phyloP scores from a whole-genome alignment of 2,329 filamentous ascomycete species.

The Didymella exigua region DNA sequence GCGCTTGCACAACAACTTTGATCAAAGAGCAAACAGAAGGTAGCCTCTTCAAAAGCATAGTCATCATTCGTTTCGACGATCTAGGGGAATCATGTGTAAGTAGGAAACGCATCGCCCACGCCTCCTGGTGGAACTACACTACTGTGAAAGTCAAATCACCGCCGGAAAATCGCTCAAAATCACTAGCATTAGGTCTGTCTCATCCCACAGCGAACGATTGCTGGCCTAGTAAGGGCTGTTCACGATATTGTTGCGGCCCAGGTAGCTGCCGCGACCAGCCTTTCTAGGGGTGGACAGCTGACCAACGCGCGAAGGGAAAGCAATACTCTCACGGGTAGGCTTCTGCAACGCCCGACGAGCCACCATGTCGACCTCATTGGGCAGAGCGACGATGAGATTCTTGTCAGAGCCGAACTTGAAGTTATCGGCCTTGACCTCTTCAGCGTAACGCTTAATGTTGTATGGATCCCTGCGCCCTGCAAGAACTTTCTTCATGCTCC shows the following conservation, averaged over 20 bases:
- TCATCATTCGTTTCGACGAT: conserved; percentile 11
- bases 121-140: background rate
- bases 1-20: background rate
- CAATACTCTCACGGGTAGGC: conserved; percentile 92
- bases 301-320: conserved; percentile 60
- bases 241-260: conserved; percentile 83
- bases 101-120: conserved; percentile 2
- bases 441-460: conserved; percentile 92
- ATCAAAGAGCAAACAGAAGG: too few species aligned
- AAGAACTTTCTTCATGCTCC: conserved; percentile 90
- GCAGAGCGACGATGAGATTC: conserved; percentile 95
- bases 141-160: background rate
- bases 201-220: background rate
- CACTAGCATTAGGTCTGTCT: background rate
- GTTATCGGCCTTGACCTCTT: conserved; percentile 97
- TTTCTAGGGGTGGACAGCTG: conserved; percentile 35
- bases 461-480: conserved; percentile 84
- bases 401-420: conserved; percentile 98
- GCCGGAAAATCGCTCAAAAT: background rate
- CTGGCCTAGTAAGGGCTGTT: conserved; percentile 65
- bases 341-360: conserved; percentile 82
- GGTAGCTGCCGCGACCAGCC: conserved; percentile 66
- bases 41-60: too few species aligned
- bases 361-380: conserved; percentile 98
- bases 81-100: conserved; percentile 18